A percentile compares a stretch with the other conserved stretches of the same genome.
Conservation (phyloP, 805 yeast species). For the Saturnispora silvae region DNA sequence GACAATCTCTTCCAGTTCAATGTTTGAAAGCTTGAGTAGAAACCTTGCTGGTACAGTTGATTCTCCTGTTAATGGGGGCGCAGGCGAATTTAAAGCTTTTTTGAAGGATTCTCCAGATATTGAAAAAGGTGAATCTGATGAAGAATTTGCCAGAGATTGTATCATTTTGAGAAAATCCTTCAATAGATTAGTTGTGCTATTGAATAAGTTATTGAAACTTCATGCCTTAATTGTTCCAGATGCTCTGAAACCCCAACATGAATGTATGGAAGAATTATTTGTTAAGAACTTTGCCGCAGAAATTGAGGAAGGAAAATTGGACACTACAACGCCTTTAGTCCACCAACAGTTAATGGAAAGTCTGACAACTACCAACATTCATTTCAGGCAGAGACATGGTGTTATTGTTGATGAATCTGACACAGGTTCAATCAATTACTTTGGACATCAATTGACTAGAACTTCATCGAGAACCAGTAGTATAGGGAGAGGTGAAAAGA, state of each 20-base stretch:
- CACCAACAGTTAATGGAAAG: constrained; percentile 14
- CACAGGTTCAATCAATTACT: background rate
- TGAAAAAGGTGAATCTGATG: constrained; percentile 16
- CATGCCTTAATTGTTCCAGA: constrained; percentile 58
- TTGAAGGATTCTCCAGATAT: constrained; percentile 23
- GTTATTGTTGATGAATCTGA: constrained; percentile 1
- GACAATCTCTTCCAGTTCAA: constrained; percentile 23
- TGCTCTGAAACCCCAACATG: constrained; percentile 51
- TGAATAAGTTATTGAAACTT: constrained; percentile 54
- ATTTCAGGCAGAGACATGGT: constrained; percentile 11
- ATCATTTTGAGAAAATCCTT: constrained; percentile 38
- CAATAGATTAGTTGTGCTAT: constrained; percentile 54
- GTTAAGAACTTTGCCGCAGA: constrained; percentile 60
- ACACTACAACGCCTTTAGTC: constrained; percentile 17
- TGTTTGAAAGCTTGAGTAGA: constrained; percentile 57
- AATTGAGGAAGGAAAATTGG: constrained; percentile 33
- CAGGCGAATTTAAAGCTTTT: constrained; percentile 69
- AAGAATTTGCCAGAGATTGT: constrained; percentile 18
- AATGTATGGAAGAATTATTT: constrained; percentile 52
- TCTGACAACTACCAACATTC: constrained; percentile 12
- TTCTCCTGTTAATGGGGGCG: constrained; percentile 89
- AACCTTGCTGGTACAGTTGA: constrained; percentile 78
- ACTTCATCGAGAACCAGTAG: constrained; percentile 5
- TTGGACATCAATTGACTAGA: constrained; percentile 5
- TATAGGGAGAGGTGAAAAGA: too few species aligned